Conservation (phyloP, 1,284 basidiomycete genomes). For the Rhodotorula sp. region DNA sequence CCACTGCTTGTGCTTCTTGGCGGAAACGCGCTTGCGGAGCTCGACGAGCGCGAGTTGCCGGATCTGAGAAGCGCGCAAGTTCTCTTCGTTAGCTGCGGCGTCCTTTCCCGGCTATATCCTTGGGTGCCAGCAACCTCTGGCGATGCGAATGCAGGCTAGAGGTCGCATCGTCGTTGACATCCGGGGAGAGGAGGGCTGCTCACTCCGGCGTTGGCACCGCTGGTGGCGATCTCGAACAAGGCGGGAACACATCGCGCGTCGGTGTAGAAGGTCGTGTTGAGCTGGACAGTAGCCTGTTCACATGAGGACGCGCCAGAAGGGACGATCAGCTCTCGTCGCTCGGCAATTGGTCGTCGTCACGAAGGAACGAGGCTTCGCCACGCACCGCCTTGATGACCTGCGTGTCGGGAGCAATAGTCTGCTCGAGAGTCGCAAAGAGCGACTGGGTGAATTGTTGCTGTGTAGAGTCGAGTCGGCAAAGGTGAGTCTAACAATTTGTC, state of each 20-base stretch:
- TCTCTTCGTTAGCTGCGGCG: not conserved
- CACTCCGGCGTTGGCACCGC: constrained; percentile 67
- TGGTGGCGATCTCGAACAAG: constrained; percentile 82
- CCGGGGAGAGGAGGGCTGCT: constrained; percentile 44
- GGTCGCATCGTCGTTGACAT: constrained; percentile 19
- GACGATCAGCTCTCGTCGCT: constrained; percentile 38
- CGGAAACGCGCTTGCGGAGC: constrained; percentile 84
- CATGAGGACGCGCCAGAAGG: constrained; percentile 1
- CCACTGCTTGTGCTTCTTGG: constrained; percentile 84
- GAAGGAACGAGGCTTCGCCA: constrained; percentile 25
- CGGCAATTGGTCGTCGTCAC: not conserved
- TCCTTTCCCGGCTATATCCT: too few species aligned
- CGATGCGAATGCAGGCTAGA: not conserved
- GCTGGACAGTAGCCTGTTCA: constrained; percentile 79
- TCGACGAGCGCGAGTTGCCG: constrained; percentile 99
- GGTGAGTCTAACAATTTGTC: too few species aligned
- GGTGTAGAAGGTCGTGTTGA: constrained; percentile 92
- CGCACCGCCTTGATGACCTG: constrained; percentile 80
- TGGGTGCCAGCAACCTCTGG: not conserved
- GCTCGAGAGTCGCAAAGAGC: constrained; percentile 78
- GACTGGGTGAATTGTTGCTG: constrained; percentile 59
- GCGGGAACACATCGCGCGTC: constrained; percentile 85
- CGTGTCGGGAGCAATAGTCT: constrained; percentile 83
- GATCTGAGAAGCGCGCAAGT: constrained; percentile 59
- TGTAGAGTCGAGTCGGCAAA: too few species aligned